Evolutionary conservation across 169 alveolate genomes (phyloP).

Genomic region (Plasmodium ovale): DNA sequence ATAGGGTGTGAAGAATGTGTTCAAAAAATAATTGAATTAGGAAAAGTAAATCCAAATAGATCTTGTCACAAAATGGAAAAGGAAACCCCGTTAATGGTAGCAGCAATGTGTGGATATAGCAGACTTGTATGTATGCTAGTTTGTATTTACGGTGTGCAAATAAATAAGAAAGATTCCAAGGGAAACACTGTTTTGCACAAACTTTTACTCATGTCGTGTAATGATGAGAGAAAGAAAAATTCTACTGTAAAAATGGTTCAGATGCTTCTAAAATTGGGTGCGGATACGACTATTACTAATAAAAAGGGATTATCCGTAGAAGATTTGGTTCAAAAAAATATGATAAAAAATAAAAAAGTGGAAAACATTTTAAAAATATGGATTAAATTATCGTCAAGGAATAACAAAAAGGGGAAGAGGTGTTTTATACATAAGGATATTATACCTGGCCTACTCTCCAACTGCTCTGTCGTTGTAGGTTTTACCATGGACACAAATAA

Average conservation of each 20-base stretch:
- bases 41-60: constrained; percentile 81
- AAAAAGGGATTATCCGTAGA: constrained; percentile 78
- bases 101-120: constrained; percentile 88
- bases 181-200: constrained; percentile 89
- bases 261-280: constrained; percentile 79
- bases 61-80: constrained; percentile 77
- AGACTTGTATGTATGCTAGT: constrained; percentile 82
- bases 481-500: constrained; percentile 22
- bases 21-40: constrained; percentile 79
- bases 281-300: constrained; percentile 74
- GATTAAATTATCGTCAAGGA: constrained; percentile 39
- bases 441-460: constrained; percentile 79
- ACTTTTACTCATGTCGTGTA: constrained; percentile 68
- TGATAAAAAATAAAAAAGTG: constrained; percentile 61
- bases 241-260: constrained; percentile 26
- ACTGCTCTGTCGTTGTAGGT: constrained; percentile 78
- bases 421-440: constrained; percentile 21
- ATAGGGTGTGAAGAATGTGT: constrained; percentile 82
- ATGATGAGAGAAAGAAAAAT: constrained; percentile 16
- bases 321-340: constrained; percentile 38
- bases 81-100: constrained; percentile 90
- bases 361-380: constrained; percentile 67
- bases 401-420: constrained; percentile 14
- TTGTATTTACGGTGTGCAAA: constrained; percentile 84
- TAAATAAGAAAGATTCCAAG: constrained; percentile 84